phyloP scores from a whole-genome alignment of 768 basidiomycete genomes.

The Tylopilus plumbeoviolaceoides region DNA sequence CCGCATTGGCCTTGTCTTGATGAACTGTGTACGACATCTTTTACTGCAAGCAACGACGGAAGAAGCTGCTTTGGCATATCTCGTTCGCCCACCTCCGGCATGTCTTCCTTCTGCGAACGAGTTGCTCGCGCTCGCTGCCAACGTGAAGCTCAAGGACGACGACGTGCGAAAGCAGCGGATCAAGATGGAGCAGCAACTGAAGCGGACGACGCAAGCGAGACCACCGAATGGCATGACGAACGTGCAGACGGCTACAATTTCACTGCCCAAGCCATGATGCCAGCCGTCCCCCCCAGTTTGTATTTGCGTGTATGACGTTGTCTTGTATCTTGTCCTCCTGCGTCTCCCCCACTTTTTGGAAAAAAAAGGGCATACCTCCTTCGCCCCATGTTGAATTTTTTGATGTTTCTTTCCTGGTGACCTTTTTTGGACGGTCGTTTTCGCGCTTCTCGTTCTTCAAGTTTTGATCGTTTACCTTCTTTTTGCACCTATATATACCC shows the following conservation, averaged over 20 bases:
- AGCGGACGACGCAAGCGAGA: constrained; percentile 48
- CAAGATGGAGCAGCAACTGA: constrained; percentile 73
- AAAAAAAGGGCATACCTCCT: background rate
- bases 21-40: constrained; percentile 55
- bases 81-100: constrained; percentile 48
- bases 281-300: background rate
- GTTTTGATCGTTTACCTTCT: background rate
- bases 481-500: background rate
- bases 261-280: constrained; percentile 21
- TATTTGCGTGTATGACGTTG: background rate
- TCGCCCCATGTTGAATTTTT: background rate
- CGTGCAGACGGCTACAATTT: constrained; percentile 27
- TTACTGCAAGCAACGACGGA: constrained; percentile 50
- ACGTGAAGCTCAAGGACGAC: constrained; percentile 74
- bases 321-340: constrained; percentile 5
- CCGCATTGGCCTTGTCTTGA: constrained; percentile 66
- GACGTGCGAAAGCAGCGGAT: constrained; percentile 70
- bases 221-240: constrained; percentile 24
- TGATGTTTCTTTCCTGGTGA: background rate
- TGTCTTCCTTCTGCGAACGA: constrained; percentile 57
- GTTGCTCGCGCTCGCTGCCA: constrained; percentile 56
- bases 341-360: background rate
- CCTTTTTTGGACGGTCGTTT: background rate
- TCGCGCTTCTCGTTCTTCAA: background rate
- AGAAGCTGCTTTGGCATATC: constrained; percentile 43